phyloP scores from a whole-genome alignment of 805 yeast species.

The Candida boleticola region DNA sequence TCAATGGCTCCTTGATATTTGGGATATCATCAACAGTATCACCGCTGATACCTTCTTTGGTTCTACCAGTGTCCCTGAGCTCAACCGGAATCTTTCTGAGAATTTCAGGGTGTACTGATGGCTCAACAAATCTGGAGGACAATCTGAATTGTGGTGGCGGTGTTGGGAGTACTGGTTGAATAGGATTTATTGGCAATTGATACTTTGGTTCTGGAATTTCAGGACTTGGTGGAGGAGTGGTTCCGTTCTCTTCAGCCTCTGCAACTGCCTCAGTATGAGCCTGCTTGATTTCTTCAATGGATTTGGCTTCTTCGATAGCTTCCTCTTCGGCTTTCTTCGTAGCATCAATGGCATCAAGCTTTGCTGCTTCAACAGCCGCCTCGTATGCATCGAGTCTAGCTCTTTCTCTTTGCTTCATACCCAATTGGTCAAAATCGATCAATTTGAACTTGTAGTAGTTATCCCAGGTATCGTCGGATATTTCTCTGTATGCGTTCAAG shows the following conservation, averaged over 20 bases:
- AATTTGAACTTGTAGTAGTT: slow-evolving; percentile 37
- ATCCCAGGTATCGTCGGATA: slow-evolving; percentile 39
- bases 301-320: slow-evolving; percentile 10
- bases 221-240: slow-evolving; percentile 15
- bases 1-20: slow-evolving; percentile 33
- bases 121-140: slow-evolving; percentile 29
- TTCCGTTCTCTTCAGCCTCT: slow-evolving; percentile 1
- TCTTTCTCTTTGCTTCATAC: slow-evolving; percentile 16
- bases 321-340: slow-evolving; percentile 8
- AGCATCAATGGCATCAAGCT: slow-evolving; percentile 10
- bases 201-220: slow-evolving; percentile 13
- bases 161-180: slow-evolving; percentile 2
- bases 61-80: slow-evolving; percentile 19
- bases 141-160: slow-evolving; percentile 14
- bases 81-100: slow-evolving; percentile 31
- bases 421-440: slow-evolving; percentile 38
- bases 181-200: neutral
- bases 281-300: slow-evolving; percentile 13
- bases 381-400: slow-evolving; percentile 5
- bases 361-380: slow-evolving; percentile 6
- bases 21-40: slow-evolving; percentile 11
- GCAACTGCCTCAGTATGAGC: neutral
- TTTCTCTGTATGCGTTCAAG: slow-evolving; percentile 37
- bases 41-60: neutral
- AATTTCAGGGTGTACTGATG: slow-evolving; percentile 33